Base-by-base conservation (phyloP, 108 stramenopile genomes). In the Cyclotella cryptica region DNA sequence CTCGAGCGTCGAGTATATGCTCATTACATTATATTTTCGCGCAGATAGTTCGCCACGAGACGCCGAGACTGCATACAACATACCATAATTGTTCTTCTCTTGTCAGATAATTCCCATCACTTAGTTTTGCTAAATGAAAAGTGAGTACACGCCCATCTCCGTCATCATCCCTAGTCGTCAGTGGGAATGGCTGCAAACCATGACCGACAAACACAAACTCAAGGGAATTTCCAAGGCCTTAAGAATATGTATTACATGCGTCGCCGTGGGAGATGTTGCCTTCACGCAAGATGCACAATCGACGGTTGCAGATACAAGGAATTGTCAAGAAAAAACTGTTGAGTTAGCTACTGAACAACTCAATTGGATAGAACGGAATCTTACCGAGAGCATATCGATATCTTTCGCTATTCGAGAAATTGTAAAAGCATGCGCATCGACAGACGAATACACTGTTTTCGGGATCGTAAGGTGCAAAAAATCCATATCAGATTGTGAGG, bases 181-280 rank as follows among this genome's bases (percentile, higher is more conserved):
- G 21, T 77, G 66, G 75, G 19, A 10, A 60, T 77, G 75, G 75
- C 75, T 77, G 7, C 66, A 77, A 61, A 46, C 19, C 29, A 68
- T 69, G 75, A 41, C 75, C 40, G 24, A 44, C 19, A 67, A 69
- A 46, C 68, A 77, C n/a, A 61, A 77, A 41, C 30, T 77, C n/a
- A 58, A 55, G 21, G 47, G 44, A 29, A 61, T 59, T 21, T 77
- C 75, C 22, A 77, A 77, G 45, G 75, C 75, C 15, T 30, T 77
- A 18, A 54, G 75, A 59, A 68, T 67, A 35, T 77, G 75, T 45
- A 45, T 77, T 29, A 77, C 64, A 21, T 77, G 75, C 35, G 67
- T 69, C 39, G 75, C 75, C 44, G 15, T 77, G 41, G 74, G 35
- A 26, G 55, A 55, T 55, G 55, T 24, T 5, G 11, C 19, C 22